A percentile compares a stretch with the other conserved stretches of the same genome.
These are phyloP conservation scores for Drosera capensis DNA, from an alignment of 148 eudicot species.

Conservation along the genomic window DNA sequence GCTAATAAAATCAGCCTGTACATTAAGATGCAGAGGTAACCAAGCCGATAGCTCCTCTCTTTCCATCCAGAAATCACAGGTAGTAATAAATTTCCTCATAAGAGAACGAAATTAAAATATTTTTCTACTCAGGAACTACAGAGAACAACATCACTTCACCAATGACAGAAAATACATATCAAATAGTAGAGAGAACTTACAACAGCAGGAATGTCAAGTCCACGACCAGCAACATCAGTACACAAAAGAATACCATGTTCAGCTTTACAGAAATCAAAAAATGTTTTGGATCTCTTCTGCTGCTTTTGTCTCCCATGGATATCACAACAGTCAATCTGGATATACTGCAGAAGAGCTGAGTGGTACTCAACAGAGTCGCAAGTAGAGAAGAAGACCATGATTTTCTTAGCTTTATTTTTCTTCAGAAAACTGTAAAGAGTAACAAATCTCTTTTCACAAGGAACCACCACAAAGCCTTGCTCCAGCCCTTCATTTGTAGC, in stretches of 20 bases:
- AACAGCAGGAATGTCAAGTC: conserved; percentile 95
- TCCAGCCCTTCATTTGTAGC: conserved; percentile 92
- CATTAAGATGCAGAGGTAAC: too few species aligned
- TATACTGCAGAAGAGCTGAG: conserved; percentile 67
- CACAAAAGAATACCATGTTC: conserved; percentile 81
- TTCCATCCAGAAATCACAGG: too few species aligned
- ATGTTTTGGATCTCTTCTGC: conserved; percentile 63
- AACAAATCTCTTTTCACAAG: conserved; percentile 68
- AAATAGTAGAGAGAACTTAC: conserved; percentile 23
- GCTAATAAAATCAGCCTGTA: too few species aligned
- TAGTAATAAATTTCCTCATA: too few species aligned
- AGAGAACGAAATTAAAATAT: too few species aligned
- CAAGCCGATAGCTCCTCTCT: too few species aligned
- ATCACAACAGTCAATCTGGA: conserved; percentile 58
- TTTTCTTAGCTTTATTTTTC: conserved; percentile 57
- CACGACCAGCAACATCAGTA: conserved; percentile 98
- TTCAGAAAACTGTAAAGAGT: conserved; percentile 79
- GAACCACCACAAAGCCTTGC: conserved; percentile 82
- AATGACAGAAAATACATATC: neutral
- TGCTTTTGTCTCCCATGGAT: conserved; percentile 96
- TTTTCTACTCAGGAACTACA: neutral
- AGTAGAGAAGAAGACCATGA: conserved; percentile 96
- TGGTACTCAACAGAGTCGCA: conserved; percentile 90
- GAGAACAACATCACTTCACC: neutral
- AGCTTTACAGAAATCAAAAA: conserved; percentile 70